Evolutionary conservation across 139 green algal species (phyloP), one percentile per base, ranked within the genome.

Genomic region (Mesotaenium endlicherianum): DNA sequence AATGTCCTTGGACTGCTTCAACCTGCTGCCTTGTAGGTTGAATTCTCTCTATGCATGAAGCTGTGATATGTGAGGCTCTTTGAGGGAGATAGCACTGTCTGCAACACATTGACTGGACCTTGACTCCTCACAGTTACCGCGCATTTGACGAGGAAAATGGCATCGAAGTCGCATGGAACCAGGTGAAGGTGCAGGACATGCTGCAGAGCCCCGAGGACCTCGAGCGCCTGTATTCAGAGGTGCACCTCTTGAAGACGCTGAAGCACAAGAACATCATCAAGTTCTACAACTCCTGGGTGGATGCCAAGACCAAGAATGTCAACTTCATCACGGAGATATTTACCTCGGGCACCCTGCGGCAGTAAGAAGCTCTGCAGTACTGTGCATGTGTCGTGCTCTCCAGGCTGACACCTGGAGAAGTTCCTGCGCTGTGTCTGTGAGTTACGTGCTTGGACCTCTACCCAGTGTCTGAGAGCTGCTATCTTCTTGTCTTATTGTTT

Each of bases 321-420:
- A 99, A 98, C 88, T 99, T 99, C 88, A 98, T 99, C 87, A 99
- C 96, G 5, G 97, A 99, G 89, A 92, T 98, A 40, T 99, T 99
- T 91, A 98, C 95, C 0, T 94, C 89, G 42, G 96, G 96, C 50
- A 98, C 96, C 0, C 91, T 99, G 88, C 88, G 96, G 16, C 95
- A 98, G 96, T 89, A 75, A 82, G 82, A 77, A 5, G n/a, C 39
- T 26, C 43, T 26, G 6, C 26, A 20, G 20, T 43, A 75, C 64
- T 44, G 40, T 16, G 34, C 64, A 43, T 14, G 34, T 75, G 34
- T 75, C 17, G 14, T 14, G 14, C 8, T 78, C 14, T 55, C 20
- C 38, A 53, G n/a, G n/a, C n/a, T n/a, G n/a, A n/a, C n/a, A n/a
- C n/a, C n/a, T n/a, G n/a, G n/a, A n/a, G n/a, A n/a, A n/a, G n/a